Evolutionary conservation across 2,329 filamentous ascomycete species (phyloP).

Genomic region (Neoscytalidium dimidiatum): DNA sequence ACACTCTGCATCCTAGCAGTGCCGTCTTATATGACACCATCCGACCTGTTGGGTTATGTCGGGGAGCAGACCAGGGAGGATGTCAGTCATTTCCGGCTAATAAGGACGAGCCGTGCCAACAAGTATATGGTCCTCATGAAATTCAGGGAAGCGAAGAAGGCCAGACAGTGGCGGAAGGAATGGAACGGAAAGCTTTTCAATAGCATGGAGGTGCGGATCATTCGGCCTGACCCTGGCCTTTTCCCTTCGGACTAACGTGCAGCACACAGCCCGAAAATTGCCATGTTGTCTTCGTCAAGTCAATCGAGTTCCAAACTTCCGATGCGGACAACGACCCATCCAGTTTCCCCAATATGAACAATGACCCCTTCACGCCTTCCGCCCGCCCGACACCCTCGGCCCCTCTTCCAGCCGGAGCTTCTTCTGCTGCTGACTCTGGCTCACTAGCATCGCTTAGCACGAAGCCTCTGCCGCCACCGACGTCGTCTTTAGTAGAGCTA

Average conservation of each 20-base stretch:
- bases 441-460: constrained; percentile 50
- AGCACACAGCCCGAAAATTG: constrained; percentile 77
- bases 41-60: constrained; percentile 88
- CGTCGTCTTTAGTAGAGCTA: constrained; percentile 83
- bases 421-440: constrained; percentile 35
- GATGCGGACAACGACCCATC: constrained; percentile 44
- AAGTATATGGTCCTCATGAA: constrained; percentile 96
- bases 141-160: constrained; percentile 74
- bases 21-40: constrained; percentile 87
- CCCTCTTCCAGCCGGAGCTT: constrained; percentile 35
- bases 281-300: constrained; percentile 92
- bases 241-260: neutral
- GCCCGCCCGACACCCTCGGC: constrained; percentile 44
- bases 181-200: constrained; percentile 96
- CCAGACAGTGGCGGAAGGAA: constrained; percentile 76
- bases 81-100: constrained; percentile 92
- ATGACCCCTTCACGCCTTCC: constrained; percentile 67
- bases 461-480: constrained; percentile 70
- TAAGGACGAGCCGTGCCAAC: constrained; percentile 85
- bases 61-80: constrained; percentile 83
- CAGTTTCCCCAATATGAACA: constrained; percentile 62
- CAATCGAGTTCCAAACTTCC: constrained; percentile 78
- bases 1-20: constrained; percentile 93
- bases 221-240: neutral
- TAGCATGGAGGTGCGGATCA: constrained; percentile 71